Evolutionary conservation across 1,139 yeast species (phyloP), one percentile per base, ranked within the genome.

Genomic region (Pneumocystis jirovecii): DNA sequence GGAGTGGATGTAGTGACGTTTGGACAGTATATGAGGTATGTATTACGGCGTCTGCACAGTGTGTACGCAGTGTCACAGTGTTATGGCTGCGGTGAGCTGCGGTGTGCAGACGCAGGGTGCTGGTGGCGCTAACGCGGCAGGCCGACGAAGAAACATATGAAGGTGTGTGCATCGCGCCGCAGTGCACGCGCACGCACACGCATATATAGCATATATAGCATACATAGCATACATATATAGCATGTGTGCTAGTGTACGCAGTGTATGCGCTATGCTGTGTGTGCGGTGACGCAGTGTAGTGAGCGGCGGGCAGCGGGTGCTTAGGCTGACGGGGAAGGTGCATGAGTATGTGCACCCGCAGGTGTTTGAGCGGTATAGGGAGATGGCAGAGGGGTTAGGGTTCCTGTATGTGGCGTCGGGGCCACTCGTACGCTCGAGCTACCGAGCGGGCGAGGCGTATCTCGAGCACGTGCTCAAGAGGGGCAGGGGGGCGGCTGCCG

Each of bases 401-500:
- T 95, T 95, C 81, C 78, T 90, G 65, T 93, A 95, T 74, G 95
- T 96, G 74, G 98, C 98, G 1, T 86, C 95, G 71, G 98, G 98
- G 2, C 98, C 99, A 6, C 81, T 95, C 72, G 97, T 95, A 19
- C 83, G 99, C 75, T 89, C 97, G 0, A 88, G 96, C 1, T 95
- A 95, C 77, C 95, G 93, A 76, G 99, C 99, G 21, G 99, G 99
- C 68, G 99, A 95, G 76, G 90, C 96, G 0, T 95, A 90, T 73
- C 91, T 95, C 72, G 98, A 95, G 76, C 93, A 93, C 73, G 95
- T 93, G 50, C 80, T 95, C 69, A 85, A 86, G 73, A 88, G n/a
- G n/a, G n/a, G n/a, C n/a, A n/a, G n/a, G n/a, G n/a, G n/a, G n/a
- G n/a, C 34, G 34, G 34, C 3, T 31, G 34, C 34, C n/a, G n/a